Base-by-base conservation (phyloP, 1,284 basidiomycete species). In the Puccinia coronata region DNA sequence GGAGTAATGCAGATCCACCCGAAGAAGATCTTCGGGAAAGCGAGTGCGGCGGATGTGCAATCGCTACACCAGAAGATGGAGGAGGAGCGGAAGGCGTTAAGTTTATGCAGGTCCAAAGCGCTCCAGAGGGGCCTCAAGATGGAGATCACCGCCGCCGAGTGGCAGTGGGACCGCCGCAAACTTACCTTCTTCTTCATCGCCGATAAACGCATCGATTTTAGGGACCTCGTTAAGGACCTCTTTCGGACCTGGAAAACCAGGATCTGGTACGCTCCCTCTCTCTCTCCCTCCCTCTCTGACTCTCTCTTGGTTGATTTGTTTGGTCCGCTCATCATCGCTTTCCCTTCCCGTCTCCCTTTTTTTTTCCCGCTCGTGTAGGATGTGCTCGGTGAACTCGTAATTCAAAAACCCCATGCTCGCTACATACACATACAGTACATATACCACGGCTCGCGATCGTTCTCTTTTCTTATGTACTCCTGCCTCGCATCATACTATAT, bases 151-250 rank as follows among this genome's bases (percentile, higher is more conserved):
- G 95, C 97, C 86, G 96, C 95, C 43, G 96, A 98, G 87, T 98
- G 96, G 88, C 96, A 99, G 86, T 98, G 94, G 93, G 95, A 98
- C 87, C 92, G 96, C 72, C 92, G 95, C 87, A 98, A 98, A 88
- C 88, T 99, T 82, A 98, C 96, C 0, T 98, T 98, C 88, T 98
- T 98, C 88, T 99, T 97, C 86, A 89, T 96, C 82, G 94, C 96
- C 76, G 94, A 96, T 85, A 95, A 94, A 87, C 89, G 96, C 83
- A 96, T 99, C 86, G 96, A 99, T 87, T 98, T 99, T 88, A 90
- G 96, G 84, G 96, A 98, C 86, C 90, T 98, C 82, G 95, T 96
- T 73, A 90, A 93, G 85, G 95, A 96, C 86, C 88, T 96, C 43
- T 96, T 97, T 89, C 89, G 93, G 91, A 81, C 85, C 65, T 86